A percentile compares a stretch with the other conserved stretches of the same genome.
phyloP scores from a whole-genome alignment of 202 grass and related monocot genomes.

The Panicum virgatum region DNA sequence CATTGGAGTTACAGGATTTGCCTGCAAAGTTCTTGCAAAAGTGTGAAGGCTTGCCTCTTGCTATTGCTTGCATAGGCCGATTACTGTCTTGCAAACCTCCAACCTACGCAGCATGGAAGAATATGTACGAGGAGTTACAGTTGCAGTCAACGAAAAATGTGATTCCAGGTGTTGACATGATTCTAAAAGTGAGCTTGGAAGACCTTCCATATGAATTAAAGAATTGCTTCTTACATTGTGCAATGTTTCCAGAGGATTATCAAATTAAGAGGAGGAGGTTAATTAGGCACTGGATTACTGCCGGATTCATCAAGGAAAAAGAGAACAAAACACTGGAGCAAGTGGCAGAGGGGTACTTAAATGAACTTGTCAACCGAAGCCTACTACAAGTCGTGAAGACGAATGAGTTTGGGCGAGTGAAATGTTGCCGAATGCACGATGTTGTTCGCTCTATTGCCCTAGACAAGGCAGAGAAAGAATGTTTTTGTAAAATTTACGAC shows the following conservation, averaged over 20 bases:
- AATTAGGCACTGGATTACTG: constrained; percentile 41
- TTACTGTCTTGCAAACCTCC: constrained; percentile 7
- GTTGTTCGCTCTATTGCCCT: constrained; percentile 33
- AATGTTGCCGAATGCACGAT: constrained; percentile 36
- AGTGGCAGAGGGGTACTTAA: constrained; percentile 45
- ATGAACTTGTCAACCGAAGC: constrained; percentile 38
- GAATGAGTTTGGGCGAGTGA: constrained; percentile 31
- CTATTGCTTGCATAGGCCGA: constrained; percentile 15
- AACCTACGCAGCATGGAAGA: constrained; percentile 1
- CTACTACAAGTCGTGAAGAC: constrained; percentile 26
- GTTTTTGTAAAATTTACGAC: constrained; percentile 6
- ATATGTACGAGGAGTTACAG: constrained; percentile 1
- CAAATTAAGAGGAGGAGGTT: constrained; percentile 9
- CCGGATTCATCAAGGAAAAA: constrained; percentile 32
- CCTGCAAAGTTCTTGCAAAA: neutral
- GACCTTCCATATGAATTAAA: constrained; percentile 43
- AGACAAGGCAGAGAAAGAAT: constrained; percentile 11
- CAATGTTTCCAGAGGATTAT: constrained; percentile 43
- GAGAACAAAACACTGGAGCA: constrained; percentile 35
- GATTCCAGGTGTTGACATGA: neutral
- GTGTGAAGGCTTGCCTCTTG: constrained; percentile 25
- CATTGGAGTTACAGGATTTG: neutral
- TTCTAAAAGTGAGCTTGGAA: constrained; percentile 42
- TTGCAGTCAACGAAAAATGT: neutral
- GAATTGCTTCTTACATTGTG: constrained; percentile 57